Conservation (phyloP, 2,329 filamentous ascomycete genomes). For the Orbilia oligospora region DNA sequence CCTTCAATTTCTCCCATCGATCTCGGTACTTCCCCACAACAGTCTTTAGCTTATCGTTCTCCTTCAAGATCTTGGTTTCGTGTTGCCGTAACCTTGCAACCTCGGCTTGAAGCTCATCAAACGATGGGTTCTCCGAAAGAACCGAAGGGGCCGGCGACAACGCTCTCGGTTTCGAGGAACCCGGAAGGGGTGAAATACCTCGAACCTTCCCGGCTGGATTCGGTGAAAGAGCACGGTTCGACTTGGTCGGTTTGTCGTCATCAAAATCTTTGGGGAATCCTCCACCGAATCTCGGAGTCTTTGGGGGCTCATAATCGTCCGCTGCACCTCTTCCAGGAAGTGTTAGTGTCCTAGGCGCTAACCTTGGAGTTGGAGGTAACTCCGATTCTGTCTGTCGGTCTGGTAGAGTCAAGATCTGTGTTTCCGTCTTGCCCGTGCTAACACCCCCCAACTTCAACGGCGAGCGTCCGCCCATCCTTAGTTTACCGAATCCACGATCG, state of each 20-base stretch:
- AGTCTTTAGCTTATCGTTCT: slow-evolving; percentile 74
- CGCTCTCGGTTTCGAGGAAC: slow-evolving; percentile 61
- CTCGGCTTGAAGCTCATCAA: slow-evolving; percentile 62
- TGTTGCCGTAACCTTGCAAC: slow-evolving; percentile 52
- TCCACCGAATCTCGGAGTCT: slow-evolving; percentile 52
- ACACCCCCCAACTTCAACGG: slow-evolving; percentile 47
- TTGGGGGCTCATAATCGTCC: slow-evolving; percentile 56
- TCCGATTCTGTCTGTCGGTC: slow-evolving; percentile 53
- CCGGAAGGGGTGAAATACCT: slow-evolving; percentile 60
- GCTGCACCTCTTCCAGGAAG: slow-evolving; percentile 49
- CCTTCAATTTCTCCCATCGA: slow-evolving; percentile 79
- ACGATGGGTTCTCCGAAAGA: slow-evolving; percentile 60
- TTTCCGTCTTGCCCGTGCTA: slow-evolving; percentile 56
- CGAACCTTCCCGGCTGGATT: slow-evolving; percentile 36
- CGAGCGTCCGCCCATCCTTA: slow-evolving; percentile 62
- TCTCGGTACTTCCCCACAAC: slow-evolving; percentile 74
- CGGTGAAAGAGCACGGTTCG: slow-evolving; percentile 40
- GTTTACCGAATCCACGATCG: slow-evolving; percentile 64
- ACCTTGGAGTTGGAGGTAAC: slow-evolving; percentile 50
- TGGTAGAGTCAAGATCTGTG: slow-evolving; percentile 65
- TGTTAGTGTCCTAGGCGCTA: slow-evolving; percentile 48
- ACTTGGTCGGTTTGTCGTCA: slow-evolving; percentile 52
- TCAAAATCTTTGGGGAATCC: slow-evolving; percentile 58
- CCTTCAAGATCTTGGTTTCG: slow-evolving; percentile 68
- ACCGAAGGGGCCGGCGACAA: slow-evolving; percentile 47